A percentile compares a stretch with the other conserved stretches of the same genome.
These are phyloP conservation scores for Chlorella variabilis DNA, from an alignment of 163 green algal species.

Conservation along the genomic window DNA sequence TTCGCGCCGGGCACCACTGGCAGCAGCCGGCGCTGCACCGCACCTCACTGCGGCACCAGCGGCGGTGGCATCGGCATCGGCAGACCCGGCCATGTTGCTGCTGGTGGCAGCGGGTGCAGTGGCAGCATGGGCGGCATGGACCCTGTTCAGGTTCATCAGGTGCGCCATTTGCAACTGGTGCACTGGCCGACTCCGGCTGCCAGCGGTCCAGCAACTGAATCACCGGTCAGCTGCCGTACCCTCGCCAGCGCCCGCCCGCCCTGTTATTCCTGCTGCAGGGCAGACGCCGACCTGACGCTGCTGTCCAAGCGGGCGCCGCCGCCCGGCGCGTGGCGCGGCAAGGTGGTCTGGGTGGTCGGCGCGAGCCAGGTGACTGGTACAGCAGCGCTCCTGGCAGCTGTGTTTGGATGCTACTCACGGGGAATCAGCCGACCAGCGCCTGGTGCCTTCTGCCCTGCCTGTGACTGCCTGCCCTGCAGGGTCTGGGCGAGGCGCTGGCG, in stretches of 20 bases:
- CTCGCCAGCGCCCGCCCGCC: not conserved
- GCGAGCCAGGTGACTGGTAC: conserved; percentile 63
- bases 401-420: not conserved
- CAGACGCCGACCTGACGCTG: conserved; percentile 69
- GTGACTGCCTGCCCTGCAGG: conserved; percentile 37
- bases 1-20: too few relatives aligned
- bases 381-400: not conserved
- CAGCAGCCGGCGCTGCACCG: too few relatives aligned
- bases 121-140: conserved; percentile 15
- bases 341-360: conserved; percentile 88
- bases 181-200: not conserved
- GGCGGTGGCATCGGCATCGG: not conserved
- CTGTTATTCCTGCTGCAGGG: conserved; percentile 24
- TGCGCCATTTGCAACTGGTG: not conserved
- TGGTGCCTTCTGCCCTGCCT: not conserved
- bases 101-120: not conserved
- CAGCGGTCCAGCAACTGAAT: not conserved
- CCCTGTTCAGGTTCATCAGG: conserved; percentile 15
- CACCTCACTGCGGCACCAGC: not conserved
- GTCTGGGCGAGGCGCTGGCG: conserved; percentile 73
- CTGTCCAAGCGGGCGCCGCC: conserved; percentile 46
- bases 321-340: conserved; percentile 61
- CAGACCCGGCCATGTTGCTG: not conserved
- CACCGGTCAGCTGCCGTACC: not conserved
- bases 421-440: not conserved